Conservation (phyloP, 2,329 filamentous ascomycete genomes). For the Pyrenophora tritici-repentis region DNA sequence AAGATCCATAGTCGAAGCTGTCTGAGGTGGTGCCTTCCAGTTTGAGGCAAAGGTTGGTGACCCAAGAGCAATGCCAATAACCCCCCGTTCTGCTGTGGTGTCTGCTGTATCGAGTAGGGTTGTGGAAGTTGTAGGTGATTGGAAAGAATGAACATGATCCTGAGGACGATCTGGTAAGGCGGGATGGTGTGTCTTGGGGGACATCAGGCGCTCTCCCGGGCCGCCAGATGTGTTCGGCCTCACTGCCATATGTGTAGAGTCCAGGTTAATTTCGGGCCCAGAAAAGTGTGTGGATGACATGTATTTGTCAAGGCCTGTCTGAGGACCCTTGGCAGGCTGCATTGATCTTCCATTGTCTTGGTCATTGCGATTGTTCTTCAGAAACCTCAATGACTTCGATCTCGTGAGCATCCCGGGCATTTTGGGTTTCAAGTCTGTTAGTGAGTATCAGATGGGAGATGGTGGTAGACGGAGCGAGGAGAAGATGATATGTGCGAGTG, state of each 20-base stretch:
- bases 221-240: conserved; percentile 45
- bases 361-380: conserved; percentile 41
- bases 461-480: conserved; percentile 28
- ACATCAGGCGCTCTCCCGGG: conserved; percentile 39
- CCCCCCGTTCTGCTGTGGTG: conserved; percentile 32
- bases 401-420: conserved; percentile 46
- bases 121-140: conserved; percentile 36
- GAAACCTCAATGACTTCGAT: conserved; percentile 46
- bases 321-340: conserved; percentile 29
- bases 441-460: conserved; percentile 38
- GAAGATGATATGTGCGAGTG: conserved; percentile 19
- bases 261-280: conserved; percentile 31
- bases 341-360: conserved; percentile 32
- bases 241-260: conserved; percentile 37
- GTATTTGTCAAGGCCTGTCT: conserved; percentile 40
- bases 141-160: conserved; percentile 32
- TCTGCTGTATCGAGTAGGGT: conserved; percentile 41
- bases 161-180: conserved; percentile 31
- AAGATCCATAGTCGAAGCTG: conserved; percentile 12
- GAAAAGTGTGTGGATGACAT: conserved; percentile 35
- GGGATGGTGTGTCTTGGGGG: conserved; percentile 45
- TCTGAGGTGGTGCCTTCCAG: conserved; percentile 35
- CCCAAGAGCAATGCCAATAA: conserved; percentile 49
- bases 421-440: conserved; percentile 40
- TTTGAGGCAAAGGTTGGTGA: conserved; percentile 43